Evolutionary conservation across 176 grass and related monocot genomes (phyloP).

Genomic region (Ananas comosus): DNA sequence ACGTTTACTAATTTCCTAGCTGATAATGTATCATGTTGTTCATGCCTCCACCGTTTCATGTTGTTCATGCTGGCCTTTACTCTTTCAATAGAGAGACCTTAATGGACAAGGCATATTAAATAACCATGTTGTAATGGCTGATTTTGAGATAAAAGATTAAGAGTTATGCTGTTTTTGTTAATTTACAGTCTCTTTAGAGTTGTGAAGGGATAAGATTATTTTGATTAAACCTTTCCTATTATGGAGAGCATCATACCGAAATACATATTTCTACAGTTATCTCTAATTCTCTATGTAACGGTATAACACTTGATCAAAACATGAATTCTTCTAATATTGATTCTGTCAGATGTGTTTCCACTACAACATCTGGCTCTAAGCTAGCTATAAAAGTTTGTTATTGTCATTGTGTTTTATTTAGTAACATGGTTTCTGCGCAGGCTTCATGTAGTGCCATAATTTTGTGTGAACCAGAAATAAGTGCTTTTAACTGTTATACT

Average conservation of each 20-base stretch:
- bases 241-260: neutral
- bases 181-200: too few relatives aligned
- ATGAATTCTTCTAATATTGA: neutral
- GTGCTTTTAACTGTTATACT: constrained; percentile 10
- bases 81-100: neutral
- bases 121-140: too few relatives aligned
- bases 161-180: too few relatives aligned
- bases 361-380: neutral
- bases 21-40: neutral
- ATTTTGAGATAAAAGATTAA: too few relatives aligned
- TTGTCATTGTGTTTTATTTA: neutral
- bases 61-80: neutral
- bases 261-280: neutral
- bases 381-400: neutral
- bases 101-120: too few relatives aligned
- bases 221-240: neutral
- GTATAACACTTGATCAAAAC: neutral
- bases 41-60: neutral
- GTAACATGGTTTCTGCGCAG: neutral
- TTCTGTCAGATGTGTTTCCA: neutral
- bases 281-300: too few relatives aligned
- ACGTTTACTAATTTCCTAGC: neutral
- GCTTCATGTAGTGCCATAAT: neutral
- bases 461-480: neutral
- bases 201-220: too few relatives aligned